These are phyloP conservation scores for Candida xiaguanensis DNA, from an alignment of 805 yeast genomes.

Conservation along the genomic window DNA sequence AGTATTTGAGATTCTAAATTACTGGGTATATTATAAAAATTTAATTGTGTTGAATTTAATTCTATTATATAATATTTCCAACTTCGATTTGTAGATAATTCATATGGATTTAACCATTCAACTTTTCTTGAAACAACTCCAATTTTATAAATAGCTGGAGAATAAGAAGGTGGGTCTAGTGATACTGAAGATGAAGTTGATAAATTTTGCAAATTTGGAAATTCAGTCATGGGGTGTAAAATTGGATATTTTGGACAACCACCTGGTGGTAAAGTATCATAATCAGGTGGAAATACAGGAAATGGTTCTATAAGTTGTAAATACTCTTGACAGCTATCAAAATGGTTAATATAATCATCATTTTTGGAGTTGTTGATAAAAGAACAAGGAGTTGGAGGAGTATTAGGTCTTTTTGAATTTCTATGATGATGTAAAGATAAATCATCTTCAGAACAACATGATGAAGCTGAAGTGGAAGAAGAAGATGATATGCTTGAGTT, in stretches of 20 bases:
- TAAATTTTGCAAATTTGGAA: background rate
- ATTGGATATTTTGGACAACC: conserved; percentile 41
- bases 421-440: conserved; percentile 4
- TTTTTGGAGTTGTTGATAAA: background rate
- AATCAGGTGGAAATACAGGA: conserved; percentile 38
- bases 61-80: conserved; percentile 74
- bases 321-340: conserved; percentile 13
- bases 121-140: conserved; percentile 60
- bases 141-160: conserved; percentile 60
- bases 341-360: background rate
- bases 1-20: conserved; percentile 26
- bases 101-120: conserved; percentile 79
- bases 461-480: conserved; percentile 1
- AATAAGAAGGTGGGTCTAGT: conserved; percentile 52
- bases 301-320: conserved; percentile 34
- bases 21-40: conserved; percentile 49
- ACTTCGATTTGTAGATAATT: conserved; percentile 56
- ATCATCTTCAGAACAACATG: conserved; percentile 5
- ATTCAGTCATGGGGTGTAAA: background rate
- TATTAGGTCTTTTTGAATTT: background rate
- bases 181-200: background rate
- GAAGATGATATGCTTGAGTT: conserved; percentile 4
- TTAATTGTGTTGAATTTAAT: conserved; percentile 82
- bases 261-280: conserved; percentile 38
- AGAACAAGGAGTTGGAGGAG: conserved; percentile 8